A percentile compares a stretch with the other conserved stretches of the same genome.
These are phyloP conservation scores for Cystobasidium slooffiae DNA, from an alignment of 1,284 basidiomycete species.

Conservation along the genomic window DNA sequence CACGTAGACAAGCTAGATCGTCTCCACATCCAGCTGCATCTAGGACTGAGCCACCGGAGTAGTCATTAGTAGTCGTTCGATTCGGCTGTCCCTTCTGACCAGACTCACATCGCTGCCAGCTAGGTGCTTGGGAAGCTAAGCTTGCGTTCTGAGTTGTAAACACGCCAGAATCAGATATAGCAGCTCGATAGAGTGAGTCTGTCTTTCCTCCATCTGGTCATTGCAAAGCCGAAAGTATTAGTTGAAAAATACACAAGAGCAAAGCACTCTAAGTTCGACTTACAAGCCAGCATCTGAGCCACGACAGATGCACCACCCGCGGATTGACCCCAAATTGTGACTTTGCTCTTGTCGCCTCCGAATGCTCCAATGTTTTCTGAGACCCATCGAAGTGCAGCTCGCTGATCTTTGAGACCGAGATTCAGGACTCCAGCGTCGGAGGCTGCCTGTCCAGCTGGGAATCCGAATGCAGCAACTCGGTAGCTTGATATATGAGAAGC, in stretches of 20 bases:
- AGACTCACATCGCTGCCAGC: constrained; percentile 1
- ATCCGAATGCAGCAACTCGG: constrained; percentile 25
- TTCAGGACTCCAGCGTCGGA: constrained; percentile 4
- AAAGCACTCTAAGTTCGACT: background rate
- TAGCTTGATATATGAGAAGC: constrained; percentile 8
- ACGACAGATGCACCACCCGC: constrained; percentile 29
- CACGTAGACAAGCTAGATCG: constrained; percentile 35
- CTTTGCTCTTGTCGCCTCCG: constrained; percentile 31
- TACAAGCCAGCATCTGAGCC: constrained; percentile 31
- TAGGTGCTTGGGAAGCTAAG: constrained; percentile 16
- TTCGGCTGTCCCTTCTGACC: too few relatives aligned
- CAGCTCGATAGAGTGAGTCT: constrained; percentile 25
- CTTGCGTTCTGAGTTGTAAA: background rate
- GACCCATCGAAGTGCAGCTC: constrained; percentile 29
- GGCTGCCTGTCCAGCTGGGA: constrained; percentile 18
- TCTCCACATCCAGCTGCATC: constrained; percentile 11
- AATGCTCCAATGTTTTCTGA: constrained; percentile 24
- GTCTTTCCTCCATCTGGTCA: constrained; percentile 8
- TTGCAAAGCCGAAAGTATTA: too few relatives aligned
- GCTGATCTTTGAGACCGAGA: constrained; percentile 33
- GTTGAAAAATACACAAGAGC: background rate
- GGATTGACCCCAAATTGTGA: constrained; percentile 29
- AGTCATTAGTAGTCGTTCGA: too few relatives aligned
- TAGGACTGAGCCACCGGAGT: background rate
- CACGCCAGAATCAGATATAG: constrained; percentile 18